These are phyloP conservation scores for Pleoardoris graminearum DNA, from an alignment of 2,329 filamentous ascomycete genomes.

Conservation along the genomic window DNA sequence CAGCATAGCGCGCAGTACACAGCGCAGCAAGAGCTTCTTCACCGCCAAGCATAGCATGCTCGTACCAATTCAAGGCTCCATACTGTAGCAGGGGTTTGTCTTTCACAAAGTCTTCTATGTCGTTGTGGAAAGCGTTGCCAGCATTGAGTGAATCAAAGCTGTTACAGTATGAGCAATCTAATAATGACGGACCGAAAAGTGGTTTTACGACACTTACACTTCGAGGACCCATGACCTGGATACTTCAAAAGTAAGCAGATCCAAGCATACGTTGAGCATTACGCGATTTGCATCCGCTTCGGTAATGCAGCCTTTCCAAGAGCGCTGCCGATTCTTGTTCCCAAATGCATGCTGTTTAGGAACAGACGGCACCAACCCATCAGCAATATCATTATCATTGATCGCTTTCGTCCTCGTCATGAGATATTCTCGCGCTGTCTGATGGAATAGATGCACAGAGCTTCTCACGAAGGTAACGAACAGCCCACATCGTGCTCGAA, in stretches of 20 bases:
- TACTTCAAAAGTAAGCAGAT: background rate
- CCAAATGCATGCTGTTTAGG: background rate
- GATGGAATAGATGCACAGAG: constrained; percentile 6
- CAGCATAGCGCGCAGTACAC: background rate
- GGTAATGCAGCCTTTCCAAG: constrained; percentile 5
- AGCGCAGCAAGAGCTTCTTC: background rate
- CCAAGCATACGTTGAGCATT: background rate
- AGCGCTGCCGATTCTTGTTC: background rate
- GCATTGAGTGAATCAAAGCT: background rate
- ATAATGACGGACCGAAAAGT: background rate
- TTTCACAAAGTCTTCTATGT: background rate
- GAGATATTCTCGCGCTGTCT: constrained; percentile 7
- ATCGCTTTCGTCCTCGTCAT: background rate
- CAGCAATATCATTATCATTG: no score
- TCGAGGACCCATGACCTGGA: background rate
- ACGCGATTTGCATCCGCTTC: background rate
- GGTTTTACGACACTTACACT: background rate
- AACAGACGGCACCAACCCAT: background rate
- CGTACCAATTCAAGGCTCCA: constrained; percentile 5
- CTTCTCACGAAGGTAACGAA: constrained; percentile 3
- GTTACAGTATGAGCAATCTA: background rate
- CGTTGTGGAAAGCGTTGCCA: background rate
- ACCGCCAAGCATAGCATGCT: background rate
- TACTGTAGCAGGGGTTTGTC: background rate
- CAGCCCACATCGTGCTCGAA: background rate